phyloP scores from a whole-genome alignment of 495 filamentous ascomycete species.

The Aspergillus bridgeri region DNA sequence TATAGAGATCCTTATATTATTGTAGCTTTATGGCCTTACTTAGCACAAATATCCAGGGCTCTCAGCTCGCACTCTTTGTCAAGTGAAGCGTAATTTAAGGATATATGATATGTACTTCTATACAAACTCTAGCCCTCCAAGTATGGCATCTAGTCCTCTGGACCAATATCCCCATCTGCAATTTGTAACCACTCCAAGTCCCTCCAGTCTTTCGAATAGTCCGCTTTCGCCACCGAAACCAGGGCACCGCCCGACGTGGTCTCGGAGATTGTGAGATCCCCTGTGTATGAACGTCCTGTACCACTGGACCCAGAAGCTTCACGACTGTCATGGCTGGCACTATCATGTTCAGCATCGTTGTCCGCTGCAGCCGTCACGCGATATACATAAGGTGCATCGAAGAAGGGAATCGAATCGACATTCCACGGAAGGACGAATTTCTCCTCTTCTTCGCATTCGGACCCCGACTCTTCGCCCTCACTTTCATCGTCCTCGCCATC shows the following conservation, averaged over 20 bases:
- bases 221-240: background rate
- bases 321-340: background rate
- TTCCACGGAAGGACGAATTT: background rate
- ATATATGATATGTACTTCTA: no score
- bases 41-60: no score
- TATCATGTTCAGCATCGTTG: background rate
- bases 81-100: no score
- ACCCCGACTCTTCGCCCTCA: no score
- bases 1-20: no score
- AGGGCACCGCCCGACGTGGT: background rate
- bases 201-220: background rate
- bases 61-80: no score
- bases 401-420: background rate
- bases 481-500: background rate
- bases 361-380: background rate
- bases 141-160: no score
- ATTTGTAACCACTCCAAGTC: background rate
- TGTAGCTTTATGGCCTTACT: no score
- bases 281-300: background rate
- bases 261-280: background rate
- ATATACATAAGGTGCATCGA: background rate
- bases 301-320: background rate
- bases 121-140: no score
- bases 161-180: background rate
- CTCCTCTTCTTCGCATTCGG: background rate